These are phyloP conservation scores for Copromyces sp. DNA, from an alignment of 495 filamentous ascomycete genomes.

Conservation along the genomic window DNA sequence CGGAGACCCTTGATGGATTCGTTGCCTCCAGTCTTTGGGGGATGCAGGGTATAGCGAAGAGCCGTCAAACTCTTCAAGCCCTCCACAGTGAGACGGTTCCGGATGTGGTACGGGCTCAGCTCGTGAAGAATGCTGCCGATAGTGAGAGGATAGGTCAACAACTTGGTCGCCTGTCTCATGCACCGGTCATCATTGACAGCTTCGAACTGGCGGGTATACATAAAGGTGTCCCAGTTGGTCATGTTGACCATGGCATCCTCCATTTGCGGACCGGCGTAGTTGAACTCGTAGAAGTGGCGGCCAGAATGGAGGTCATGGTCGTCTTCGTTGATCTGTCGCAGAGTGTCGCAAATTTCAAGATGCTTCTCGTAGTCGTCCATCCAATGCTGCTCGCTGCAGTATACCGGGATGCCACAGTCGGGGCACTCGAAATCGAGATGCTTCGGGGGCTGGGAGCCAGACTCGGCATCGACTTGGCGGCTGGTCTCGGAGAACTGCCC, in stretches of 20 bases:
- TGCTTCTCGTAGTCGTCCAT: slow-evolving; percentile 89
- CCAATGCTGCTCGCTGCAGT: slow-evolving; percentile 90
- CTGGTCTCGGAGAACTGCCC: slow-evolving; percentile 43
- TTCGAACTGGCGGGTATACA: slow-evolving; percentile 79
- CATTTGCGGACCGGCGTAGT: slow-evolving; percentile 78
- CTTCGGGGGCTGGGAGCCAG: slow-evolving; percentile 48
- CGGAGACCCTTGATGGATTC: slow-evolving; percentile 67
- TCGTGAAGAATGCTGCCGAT: slow-evolving; percentile 88
- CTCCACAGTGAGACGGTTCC: slow-evolving; percentile 69
- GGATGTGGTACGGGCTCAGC: slow-evolving; percentile 79
- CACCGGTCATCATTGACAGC: slow-evolving; percentile 81
- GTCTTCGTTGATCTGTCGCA: slow-evolving; percentile 92
- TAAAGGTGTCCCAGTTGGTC: slow-evolving; percentile 95
- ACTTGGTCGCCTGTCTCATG: slow-evolving; percentile 80
- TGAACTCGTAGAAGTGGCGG: slow-evolving; percentile 86
- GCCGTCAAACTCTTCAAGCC: slow-evolving; percentile 85
- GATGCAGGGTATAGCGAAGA: slow-evolving; percentile 87
- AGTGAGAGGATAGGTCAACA: slow-evolving; percentile 89
- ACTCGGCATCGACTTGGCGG: slow-evolving; percentile 32
- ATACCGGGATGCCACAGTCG: slow-evolving; percentile 89
- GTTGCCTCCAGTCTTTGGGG: slow-evolving; percentile 66
- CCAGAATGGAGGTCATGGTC: slow-evolving; percentile 91
- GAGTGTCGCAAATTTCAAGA: slow-evolving; percentile 80
- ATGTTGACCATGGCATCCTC: slow-evolving; percentile 91
- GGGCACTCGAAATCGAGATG: slow-evolving; percentile 91